Base-by-base conservation (phyloP, 2,329 filamentous ascomycete species). In the Fusarium multiceps region DNA sequence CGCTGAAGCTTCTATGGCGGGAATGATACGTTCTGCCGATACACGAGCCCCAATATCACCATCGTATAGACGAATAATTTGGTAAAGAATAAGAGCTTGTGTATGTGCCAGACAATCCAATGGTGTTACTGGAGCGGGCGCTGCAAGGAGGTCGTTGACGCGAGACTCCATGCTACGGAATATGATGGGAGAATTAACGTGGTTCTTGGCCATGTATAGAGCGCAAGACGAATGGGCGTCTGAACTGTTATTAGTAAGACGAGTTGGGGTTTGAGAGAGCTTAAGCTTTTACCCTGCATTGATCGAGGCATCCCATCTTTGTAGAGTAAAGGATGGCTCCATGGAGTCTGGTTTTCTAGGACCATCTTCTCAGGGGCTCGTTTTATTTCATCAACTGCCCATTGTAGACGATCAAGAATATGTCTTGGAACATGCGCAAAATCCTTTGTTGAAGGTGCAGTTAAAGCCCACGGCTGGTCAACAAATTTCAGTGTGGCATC, bases 191-290 rank as follows among this genome's bases (percentile, higher is more conserved):
- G 80, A 75, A 67, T 89, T 89, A 20, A 74, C 70, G 1, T 79
- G 65, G 48, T 84, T 88, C 66, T 83, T 86, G 12, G 83, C 78
- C 45, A 84, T 77, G 68, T 86, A 87, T 1, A 89, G 75, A 2
- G 85, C 85, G 71, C 86, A 88, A 27, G 83, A 82, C 6, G 86
- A 81, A 63, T 85, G 79, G 0, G 84, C 86, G 66, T 88, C 86
- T 87, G 49, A 14, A 16, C 27, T 3, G n/a, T 21, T 3, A 14
- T 69, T 69, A 53, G 58, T 53, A 28, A 37, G 21, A 16, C 25
- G 7, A 20, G 28, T 6, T 28, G 28, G n/a, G n/a, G 5, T 21
- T 43, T 12, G 7, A 12, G 48, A 40, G 25, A 48, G 30, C n/a
- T 9, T n/a, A 14, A 42, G 21, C n/a, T 63, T 20, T 45, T 66